Base-by-base conservation (phyloP, 176 grass and related monocot species). In the Oryza australiensis region DNA sequence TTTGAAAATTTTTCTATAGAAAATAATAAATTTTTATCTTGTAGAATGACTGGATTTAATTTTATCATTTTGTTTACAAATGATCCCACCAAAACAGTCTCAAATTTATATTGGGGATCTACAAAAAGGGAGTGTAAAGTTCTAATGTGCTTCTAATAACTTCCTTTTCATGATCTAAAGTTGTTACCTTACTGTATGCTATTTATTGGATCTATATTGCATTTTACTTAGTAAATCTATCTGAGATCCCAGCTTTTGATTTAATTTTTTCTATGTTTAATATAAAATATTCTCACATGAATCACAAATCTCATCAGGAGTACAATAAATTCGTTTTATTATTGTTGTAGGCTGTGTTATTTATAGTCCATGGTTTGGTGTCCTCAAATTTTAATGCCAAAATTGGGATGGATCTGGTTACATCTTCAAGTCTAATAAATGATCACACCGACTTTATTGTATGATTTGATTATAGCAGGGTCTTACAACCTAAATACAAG, bases 61-160 rank as follows among this genome's bases (percentile, higher is more conserved):
- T 53, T 41, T 66, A 49, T 18, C 20, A 74, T 79, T 59, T 77
- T 78, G 10, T 73, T 88, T 77, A 15, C 70, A 62, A 72, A 35
- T 10, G 41, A 53, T 27, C 16, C 29, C 28, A 70, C 28, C 28
- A 82, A 76, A 48, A 49, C 46, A 76, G 49, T 5, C 3, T 82
- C 23, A 5, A 68, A 20, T 76, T 34, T 37, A 51, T 87, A 41
- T 37, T 87, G 42, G 43, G 75, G 23, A 27, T 41, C 16, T 75
- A n/a, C 1, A 76, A 12, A 55, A 55, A 37, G n/a, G 43, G 75
- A 38, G 16, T 26, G 51, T 59, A 34, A 62, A 11, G 24, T 24
- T 84, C 48, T 62, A 29, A 68, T 43, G 35, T 70, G 60, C 12
- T 45, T 68, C 10, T 28, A 16, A 24, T 27, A 34, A 69, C 16